phyloP scores from a whole-genome alignment of 495 filamentous ascomycete species.

The Usnea hakonensis region DNA sequence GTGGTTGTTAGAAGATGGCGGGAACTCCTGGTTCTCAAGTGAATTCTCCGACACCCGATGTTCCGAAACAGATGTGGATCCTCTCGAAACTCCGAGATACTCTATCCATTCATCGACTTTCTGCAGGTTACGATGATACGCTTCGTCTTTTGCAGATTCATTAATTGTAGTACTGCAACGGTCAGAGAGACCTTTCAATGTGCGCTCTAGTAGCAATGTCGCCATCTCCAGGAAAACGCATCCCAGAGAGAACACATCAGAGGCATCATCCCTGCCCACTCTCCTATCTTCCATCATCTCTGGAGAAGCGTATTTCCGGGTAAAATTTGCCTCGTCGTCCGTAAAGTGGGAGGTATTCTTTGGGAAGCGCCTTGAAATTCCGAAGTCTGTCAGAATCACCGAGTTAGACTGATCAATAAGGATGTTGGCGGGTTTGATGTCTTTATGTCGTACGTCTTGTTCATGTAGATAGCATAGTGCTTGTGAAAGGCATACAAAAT shows the following conservation, averaged over 20 bases:
- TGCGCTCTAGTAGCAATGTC: background rate
- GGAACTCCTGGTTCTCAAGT: background rate
- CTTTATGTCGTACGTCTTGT: conserved; percentile 35
- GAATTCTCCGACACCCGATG: background rate
- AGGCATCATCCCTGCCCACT: background rate
- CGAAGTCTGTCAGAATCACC: conserved; percentile 39
- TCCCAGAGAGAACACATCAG: conserved; percentile 12
- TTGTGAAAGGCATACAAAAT: conserved; percentile 20
- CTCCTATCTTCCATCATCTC: background rate
- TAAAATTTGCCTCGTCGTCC: background rate
- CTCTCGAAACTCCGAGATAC: background rate
- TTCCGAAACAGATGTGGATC: background rate
- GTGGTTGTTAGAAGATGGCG: background rate
- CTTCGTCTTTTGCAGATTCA: background rate
- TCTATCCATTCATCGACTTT: conserved; percentile 3
- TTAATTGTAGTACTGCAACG: background rate
- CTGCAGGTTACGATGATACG: background rate
- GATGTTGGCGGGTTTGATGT: conserved; percentile 43
- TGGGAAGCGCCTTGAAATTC: conserved; percentile 35
- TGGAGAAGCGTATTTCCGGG: conserved; percentile 5
- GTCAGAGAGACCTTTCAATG: background rate
- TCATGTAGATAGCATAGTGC: conserved; percentile 37
- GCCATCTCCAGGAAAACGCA: conserved; percentile 12
- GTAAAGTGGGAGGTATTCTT: conserved; percentile 19
- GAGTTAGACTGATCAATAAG: conserved; percentile 31